Conservation (phyloP, 2,329 filamentous ascomycete species). For the Cytospora mali region DNA sequence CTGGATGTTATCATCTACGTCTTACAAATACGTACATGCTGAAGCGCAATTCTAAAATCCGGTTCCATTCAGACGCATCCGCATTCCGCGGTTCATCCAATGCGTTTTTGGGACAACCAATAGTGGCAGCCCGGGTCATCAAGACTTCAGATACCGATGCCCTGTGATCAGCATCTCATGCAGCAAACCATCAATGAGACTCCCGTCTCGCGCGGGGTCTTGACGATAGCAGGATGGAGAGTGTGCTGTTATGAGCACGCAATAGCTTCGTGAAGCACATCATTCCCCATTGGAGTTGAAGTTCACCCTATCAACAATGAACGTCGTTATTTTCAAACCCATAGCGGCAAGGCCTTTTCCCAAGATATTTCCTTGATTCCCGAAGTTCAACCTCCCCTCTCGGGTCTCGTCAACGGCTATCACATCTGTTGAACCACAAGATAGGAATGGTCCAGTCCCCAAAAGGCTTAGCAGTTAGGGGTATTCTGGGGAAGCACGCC, state of each 20-base stretch:
- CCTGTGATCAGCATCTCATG: neutral
- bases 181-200: neutral
- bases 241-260: constrained; percentile 22
- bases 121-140: neutral
- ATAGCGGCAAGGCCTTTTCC: too few species aligned
- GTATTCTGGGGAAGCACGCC: constrained; percentile 17
- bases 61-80: neutral
- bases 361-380: neutral
- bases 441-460: neutral
- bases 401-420: neutral
- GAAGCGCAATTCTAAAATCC: neutral
- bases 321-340: neutral
- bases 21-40: constrained; percentile 7
- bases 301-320: neutral
- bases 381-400: neutral
- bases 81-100: neutral
- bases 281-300: neutral
- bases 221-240: neutral
- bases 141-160: neutral
- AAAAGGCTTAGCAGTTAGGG: neutral
- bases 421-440: neutral
- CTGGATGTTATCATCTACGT: constrained; percentile 4
- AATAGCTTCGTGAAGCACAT: constrained; percentile 27
- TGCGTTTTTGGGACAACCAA: neutral
- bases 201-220: neutral